These are phyloP conservation scores for Tolypocladium guangdongense DNA, from an alignment of 2,329 filamentous ascomycete species.

Conservation along the genomic window DNA sequence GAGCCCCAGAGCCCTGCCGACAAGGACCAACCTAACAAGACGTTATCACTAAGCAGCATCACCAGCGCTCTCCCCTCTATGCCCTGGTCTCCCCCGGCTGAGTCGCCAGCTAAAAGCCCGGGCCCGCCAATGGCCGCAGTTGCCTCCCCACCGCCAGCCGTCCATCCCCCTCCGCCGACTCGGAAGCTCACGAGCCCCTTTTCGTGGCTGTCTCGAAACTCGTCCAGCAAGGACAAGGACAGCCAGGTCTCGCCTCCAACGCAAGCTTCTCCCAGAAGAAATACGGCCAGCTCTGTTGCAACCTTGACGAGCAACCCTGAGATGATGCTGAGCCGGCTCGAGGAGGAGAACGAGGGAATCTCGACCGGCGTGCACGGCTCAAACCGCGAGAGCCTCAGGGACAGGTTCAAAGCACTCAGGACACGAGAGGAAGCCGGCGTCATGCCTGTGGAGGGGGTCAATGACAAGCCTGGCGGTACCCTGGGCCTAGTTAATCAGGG, in stretches of 20 bases:
- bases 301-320: conserved; percentile 75
- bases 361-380: conserved; percentile 32
- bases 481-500: conserved; percentile 11
- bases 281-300: conserved; percentile 70
- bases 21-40: conserved; percentile 36
- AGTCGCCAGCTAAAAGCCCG: conserved; percentile 35
- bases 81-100: conserved; percentile 55
- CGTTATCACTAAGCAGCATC: conserved; percentile 57
- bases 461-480: conserved; percentile 30
- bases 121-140: conserved; percentile 21
- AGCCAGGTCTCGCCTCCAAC: conserved; percentile 41
- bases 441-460: conserved; percentile 39
- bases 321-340: conserved; percentile 64
- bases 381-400: conserved; percentile 55
- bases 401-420: conserved; percentile 68
- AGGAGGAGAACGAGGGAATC: conserved; percentile 52
- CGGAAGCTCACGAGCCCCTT: conserved; percentile 84
- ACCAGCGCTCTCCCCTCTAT: conserved; percentile 62
- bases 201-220: conserved; percentile 67
- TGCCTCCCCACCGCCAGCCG: conserved; percentile 15
- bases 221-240: conserved; percentile 46
- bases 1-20: conserved; percentile 21
- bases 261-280: conserved; percentile 40
- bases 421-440: conserved; percentile 62
- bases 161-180: conserved; percentile 24